phyloP scores from a whole-genome alignment of 164 flowering plant species.

The Platanus orientalis region DNA sequence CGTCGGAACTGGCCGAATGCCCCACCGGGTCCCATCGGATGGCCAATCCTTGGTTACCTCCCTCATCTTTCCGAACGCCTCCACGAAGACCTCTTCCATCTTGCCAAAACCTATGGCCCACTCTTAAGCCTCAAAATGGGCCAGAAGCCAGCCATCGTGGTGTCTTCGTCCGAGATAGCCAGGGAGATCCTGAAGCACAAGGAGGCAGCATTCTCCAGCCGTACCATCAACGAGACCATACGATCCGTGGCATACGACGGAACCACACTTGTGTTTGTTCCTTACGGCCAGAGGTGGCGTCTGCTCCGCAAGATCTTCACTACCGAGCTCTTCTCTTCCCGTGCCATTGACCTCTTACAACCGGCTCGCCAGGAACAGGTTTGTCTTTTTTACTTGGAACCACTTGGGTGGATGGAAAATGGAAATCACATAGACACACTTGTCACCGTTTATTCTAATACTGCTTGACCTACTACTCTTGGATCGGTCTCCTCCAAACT shows the following conservation, averaged over 20 bases:
- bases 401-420: too few relatives aligned
- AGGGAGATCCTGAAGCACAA: slow-evolving; percentile 25
- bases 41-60: slow-evolving; percentile 26
- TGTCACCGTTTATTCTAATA: too few relatives aligned
- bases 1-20: slow-evolving; percentile 19
- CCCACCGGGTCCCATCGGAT: slow-evolving; percentile 28
- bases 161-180: slow-evolving; percentile 25
- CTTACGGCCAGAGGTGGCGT: slow-evolving; percentile 30
- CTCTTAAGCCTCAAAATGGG: slow-evolving; percentile 27
- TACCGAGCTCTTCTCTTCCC: slow-evolving; percentile 25
- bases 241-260: slow-evolving; percentile 22
- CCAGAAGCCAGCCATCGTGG: slow-evolving; percentile 26
- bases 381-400: too few relatives aligned
- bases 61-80: slow-evolving; percentile 27
- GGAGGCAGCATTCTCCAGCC: slow-evolving; percentile 28
- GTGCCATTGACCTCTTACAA: slow-evolving; percentile 20
- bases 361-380: slow-evolving; percentile 27
- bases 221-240: slow-evolving; percentile 27
- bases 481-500: too few relatives aligned
- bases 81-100: slow-evolving; percentile 26
- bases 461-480: not conserved
- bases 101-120: slow-evolving; percentile 22
- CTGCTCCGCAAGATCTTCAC: slow-evolving; percentile 24
- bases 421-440: too few relatives aligned
- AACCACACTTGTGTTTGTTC: slow-evolving; percentile 25